phyloP scores from a whole-genome alignment of 192 early-diverging fungal species.

The Chytriomyces sp. region DNA sequence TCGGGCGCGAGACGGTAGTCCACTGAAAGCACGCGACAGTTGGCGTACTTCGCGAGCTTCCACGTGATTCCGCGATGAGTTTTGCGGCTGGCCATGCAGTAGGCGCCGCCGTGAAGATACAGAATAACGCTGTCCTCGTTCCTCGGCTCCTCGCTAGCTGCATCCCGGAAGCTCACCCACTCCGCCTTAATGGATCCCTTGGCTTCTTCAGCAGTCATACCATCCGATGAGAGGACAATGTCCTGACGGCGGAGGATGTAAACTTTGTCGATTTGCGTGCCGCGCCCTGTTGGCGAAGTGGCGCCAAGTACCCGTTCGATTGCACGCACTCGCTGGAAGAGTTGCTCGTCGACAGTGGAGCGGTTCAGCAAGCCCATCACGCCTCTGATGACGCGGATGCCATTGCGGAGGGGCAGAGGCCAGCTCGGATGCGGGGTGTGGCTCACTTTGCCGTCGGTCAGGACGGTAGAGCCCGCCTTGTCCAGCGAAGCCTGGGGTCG shows the following conservation, averaged over 20 bases:
- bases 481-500: no score
- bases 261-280: constrained; percentile 10
- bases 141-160: background rate
- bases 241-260: constrained; percentile 20
- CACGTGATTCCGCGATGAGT: constrained; percentile 41
- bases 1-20: constrained; percentile 85
- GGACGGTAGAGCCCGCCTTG: no score
- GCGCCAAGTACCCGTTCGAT: background rate
- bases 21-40: constrained; percentile 54
- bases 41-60: constrained; percentile 49
- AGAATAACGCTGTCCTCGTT: constrained; percentile 30
- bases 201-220: constrained; percentile 19
- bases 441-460: no score
- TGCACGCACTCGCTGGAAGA: background rate
- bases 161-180: constrained; percentile 22
- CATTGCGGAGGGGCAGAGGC: no score
- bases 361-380: background rate
- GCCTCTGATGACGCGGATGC: background rate
- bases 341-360: background rate
- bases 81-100: constrained; percentile 10
- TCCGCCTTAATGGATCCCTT: constrained; percentile 24
- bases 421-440: no score
- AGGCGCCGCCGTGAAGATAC: constrained; percentile 38
- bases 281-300: background rate
- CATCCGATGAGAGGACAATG: background rate